A percentile compares a stretch with the other conserved stretches of the same genome.
phyloP scores from a whole-genome alignment of 2,329 filamentous ascomycete species.

The Blastomyces silverae region DNA sequence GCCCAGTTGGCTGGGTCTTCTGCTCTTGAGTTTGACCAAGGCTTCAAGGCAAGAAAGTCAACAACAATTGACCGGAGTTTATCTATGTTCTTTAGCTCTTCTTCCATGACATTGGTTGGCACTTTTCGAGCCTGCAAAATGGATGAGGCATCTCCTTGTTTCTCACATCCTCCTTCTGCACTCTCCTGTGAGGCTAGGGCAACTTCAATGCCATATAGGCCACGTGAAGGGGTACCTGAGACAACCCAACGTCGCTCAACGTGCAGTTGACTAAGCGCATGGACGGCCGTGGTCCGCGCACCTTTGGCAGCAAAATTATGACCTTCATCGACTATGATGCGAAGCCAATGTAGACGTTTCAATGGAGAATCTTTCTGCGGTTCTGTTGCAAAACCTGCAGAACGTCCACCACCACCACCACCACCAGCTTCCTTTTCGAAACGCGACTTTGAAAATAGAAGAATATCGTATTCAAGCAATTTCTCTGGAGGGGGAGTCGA shows the following conservation, averaged over 20 bases:
- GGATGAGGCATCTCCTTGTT: conserved; percentile 22
- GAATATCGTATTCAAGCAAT: conserved; percentile 63
- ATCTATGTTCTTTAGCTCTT: conserved; percentile 59
- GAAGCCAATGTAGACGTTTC: conserved; percentile 69
- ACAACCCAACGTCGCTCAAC: conserved; percentile 78
- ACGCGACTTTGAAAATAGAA: conserved; percentile 67
- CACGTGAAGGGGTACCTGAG: conserved; percentile 80
- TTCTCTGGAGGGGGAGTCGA: conserved; percentile 52
- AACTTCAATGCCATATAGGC: conserved; percentile 68
- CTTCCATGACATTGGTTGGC: conserved; percentile 40
- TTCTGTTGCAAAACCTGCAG: conserved; percentile 34
- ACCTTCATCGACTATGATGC: conserved; percentile 87
- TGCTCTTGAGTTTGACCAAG: conserved; percentile 63
- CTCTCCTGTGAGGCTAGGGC: conserved; percentile 45
- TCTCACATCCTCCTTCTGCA: not conserved
- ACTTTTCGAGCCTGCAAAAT: conserved; percentile 32
- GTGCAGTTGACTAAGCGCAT: conserved; percentile 48
- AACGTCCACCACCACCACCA: conserved; percentile 12
- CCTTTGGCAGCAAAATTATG: conserved; percentile 69
- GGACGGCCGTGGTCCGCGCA: conserved; percentile 52
- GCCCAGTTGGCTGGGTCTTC: conserved; percentile 63
- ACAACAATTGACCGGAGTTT: conserved; percentile 59
- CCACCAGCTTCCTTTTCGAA: conserved; percentile 60
- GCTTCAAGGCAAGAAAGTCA: conserved; percentile 67
- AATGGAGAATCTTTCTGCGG: conserved; percentile 54